phyloP scores from a whole-genome alignment of 495 filamentous ascomycete genomes.

The Barbatosphaeria neglecta region DNA sequence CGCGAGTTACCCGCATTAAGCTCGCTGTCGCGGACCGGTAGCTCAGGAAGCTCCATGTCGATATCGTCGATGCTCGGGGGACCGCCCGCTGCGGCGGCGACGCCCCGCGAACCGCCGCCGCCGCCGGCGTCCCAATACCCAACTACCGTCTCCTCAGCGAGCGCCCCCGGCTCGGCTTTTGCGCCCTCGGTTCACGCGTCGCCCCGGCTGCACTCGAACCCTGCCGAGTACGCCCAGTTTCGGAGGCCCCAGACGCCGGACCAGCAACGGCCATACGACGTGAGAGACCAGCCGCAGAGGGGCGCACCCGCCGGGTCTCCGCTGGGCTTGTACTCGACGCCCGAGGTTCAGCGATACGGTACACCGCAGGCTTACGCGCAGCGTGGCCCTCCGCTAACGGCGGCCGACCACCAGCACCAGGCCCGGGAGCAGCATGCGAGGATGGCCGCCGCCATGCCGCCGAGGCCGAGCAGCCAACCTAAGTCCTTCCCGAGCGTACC shows the following conservation, averaged over 20 bases:
- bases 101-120: conserved; percentile 38
- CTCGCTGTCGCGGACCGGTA: conserved; percentile 30
- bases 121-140: conserved; percentile 40
- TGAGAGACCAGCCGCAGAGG: conserved; percentile 33
- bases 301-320: conserved; percentile 35
- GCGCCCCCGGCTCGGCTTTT: conserved; percentile 34
- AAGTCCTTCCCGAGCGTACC: conserved; percentile 31
- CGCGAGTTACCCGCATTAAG: conserved; percentile 45
- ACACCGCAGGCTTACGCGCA: conserved; percentile 39
- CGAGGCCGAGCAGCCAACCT: conserved; percentile 40
- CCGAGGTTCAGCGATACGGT: conserved; percentile 42
- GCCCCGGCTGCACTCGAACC: conserved; percentile 32
- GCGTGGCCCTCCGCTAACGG: conserved; percentile 24
- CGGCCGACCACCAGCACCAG: conserved; percentile 25
- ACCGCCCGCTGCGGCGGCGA: conserved; percentile 28
- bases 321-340: conserved; percentile 33
- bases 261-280: conserved; percentile 38
- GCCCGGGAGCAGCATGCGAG: conserved; percentile 14
- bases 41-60: conserved; percentile 72
- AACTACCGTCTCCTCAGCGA: conserved; percentile 39
- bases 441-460: conserved; percentile 23
- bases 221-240: conserved; percentile 46
- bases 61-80: conserved; percentile 86
- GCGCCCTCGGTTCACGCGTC: conserved; percentile 37
- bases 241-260: conserved; percentile 69